Base-by-base conservation (phyloP, 2,329 filamentous ascomycete genomes). In the Chrysoporthe austroafricana region DNA sequence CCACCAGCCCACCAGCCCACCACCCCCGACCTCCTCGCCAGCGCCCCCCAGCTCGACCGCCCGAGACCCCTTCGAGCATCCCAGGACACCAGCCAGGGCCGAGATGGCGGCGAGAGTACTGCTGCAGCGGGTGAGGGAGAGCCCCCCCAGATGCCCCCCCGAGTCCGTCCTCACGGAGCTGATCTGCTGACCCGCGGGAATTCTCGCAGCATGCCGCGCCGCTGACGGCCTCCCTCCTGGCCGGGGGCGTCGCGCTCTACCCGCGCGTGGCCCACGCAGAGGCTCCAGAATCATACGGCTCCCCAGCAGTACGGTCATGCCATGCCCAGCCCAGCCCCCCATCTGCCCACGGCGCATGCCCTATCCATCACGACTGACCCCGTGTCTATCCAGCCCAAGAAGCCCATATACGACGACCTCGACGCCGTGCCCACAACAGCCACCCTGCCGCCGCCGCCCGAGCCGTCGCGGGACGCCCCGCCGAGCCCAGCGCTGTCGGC, bases 391-490 rank as follows among this genome's bases (percentile, higher is more conserved):
- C 70, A 85, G 81, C 71, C 76, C 69, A 86, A 85, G 77, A 92
- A 91, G 78, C 90, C 93, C 72, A 96, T 96, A 81, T 96, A 96
- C 85, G 92, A 95, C 80, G 86, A 90, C 77, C 81, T 83, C 77
- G 85, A 90, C 77, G 75, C 79, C 67, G 39, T 62, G 58, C 67
- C 67, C 67, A 66, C 69, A 43, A 70, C 63, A 54, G 69, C 69
- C 36, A 70, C 69, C 46, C 64, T 70, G 13, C 44, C 67, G 2
- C 46, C 61, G 14, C 66, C 66, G 44, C 26, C 68, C 60, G 42
- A 36, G 52, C 13, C 21, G 68, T 48, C 59, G 39, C 54, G 7
- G 21, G 57, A 60, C 4, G 73, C 77, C 62, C 77, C 32, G 54
- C 73, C 70, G 76, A 77, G 72, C 72, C 76, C 71, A 26, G 26